These are phyloP conservation scores for Podospora comata DNA, from an alignment of 495 filamentous ascomycete species.

Conservation along the genomic window DNA sequence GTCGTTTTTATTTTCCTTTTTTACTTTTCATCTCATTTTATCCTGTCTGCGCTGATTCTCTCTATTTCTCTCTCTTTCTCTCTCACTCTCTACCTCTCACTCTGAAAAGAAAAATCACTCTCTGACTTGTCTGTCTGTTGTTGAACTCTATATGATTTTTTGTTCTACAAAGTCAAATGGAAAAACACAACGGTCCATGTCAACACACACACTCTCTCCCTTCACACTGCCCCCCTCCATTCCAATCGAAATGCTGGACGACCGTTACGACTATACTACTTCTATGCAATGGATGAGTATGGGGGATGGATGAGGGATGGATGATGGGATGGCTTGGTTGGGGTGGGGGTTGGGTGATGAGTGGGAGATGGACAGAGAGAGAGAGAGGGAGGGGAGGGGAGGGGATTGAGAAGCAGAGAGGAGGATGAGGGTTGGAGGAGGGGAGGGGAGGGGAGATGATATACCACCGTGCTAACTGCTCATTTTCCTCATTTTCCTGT, in stretches of 20 bases:
- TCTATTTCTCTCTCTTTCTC: slow-evolving; percentile 11
- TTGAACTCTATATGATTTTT: background rate
- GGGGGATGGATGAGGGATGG: background rate
- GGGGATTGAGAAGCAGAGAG: background rate
- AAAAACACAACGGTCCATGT: background rate
- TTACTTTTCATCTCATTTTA: background rate
- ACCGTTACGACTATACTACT: background rate
- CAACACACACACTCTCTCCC: background rate
- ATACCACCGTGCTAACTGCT: slow-evolving; percentile 14
- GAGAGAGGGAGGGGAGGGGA: background rate
- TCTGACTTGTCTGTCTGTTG: background rate
- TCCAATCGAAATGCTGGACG: background rate
- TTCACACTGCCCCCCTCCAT: background rate
- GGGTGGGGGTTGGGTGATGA: slow-evolving; percentile 10
- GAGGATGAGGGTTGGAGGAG: slow-evolving; percentile 1
- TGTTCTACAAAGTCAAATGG: background rate
- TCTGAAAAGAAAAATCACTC: slow-evolving; percentile 6
- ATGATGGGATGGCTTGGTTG: background rate
- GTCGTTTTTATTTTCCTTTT: slow-evolving; percentile 23
- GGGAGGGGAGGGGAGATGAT: slow-evolving; percentile 10
- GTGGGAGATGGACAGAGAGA: background rate
- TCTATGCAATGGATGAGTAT: background rate
- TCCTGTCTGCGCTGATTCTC: slow-evolving; percentile 15
- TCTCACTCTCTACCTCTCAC: slow-evolving; percentile 8
- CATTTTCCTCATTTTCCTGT: slow-evolving; percentile 12